Evolutionary conservation across 345 rosid species (phyloP).

Genomic region (Murraya paniculata): DNA sequence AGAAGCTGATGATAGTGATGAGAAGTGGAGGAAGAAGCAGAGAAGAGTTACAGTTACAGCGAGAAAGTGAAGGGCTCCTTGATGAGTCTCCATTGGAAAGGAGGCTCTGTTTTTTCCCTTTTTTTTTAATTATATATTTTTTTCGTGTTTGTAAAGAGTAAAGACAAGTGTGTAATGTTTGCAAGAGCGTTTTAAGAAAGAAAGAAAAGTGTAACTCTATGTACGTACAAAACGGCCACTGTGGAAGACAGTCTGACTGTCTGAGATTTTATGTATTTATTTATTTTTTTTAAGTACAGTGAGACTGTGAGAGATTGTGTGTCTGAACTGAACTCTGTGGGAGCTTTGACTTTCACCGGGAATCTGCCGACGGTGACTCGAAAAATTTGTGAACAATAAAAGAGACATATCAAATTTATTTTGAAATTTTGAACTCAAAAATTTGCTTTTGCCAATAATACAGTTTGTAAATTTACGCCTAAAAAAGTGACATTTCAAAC

Average conservation of each 20-base stretch:
- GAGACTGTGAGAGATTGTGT: too few species aligned
- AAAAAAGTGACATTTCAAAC: too few species aligned
- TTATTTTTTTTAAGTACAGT: too few species aligned
- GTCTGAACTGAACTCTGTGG: too few species aligned
- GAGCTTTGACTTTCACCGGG: too few species aligned
- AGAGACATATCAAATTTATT: too few species aligned
- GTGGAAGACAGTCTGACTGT: background rate
- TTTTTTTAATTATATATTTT: too few species aligned
- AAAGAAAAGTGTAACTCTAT: background rate
- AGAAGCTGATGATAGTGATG: constrained; percentile 22
- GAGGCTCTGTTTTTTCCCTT: background rate
- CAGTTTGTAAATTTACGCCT: too few species aligned
- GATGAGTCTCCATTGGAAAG: constrained; percentile 32
- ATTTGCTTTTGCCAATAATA: too few species aligned
- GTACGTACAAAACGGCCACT: background rate
- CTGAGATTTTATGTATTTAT: background rate
- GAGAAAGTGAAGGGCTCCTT: constrained; percentile 22
- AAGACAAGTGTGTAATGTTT: background rate
- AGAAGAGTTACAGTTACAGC: constrained; percentile 20
- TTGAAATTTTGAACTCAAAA: background rate
- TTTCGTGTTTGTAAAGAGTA: background rate
- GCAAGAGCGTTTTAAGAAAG: background rate
- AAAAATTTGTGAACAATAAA: too few species aligned
- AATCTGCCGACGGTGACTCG: background rate
- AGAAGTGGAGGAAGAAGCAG: constrained; percentile 16